Conservation (phyloP, 192 early-diverging fungal genomes). For the Allomyces javanicus region DNA sequence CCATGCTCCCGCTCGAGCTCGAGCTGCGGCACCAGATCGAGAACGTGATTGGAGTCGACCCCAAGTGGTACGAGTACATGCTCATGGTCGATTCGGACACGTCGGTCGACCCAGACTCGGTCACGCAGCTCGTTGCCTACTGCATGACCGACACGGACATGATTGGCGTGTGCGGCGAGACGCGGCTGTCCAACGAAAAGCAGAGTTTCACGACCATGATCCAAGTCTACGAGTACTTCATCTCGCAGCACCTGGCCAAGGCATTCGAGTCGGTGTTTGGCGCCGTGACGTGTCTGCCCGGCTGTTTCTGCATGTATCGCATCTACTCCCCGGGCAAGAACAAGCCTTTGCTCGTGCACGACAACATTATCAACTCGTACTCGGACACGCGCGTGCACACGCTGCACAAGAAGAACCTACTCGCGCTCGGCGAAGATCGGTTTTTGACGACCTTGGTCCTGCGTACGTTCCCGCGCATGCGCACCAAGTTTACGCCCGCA, state of each 20-base stretch:
- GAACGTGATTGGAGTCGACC: slow-evolving; percentile 94
- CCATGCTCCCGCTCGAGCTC: slow-evolving; percentile 88
- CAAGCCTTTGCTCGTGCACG: slow-evolving; percentile 73
- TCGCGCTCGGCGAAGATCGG: slow-evolving; percentile 95
- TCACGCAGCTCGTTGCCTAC: slow-evolving; percentile 76
- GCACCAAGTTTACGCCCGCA: slow-evolving; percentile 80
- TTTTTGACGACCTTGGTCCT: slow-evolving; percentile 82
- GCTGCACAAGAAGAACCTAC: slow-evolving; percentile 94
- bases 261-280: slow-evolving; percentile 96
- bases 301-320: slow-evolving; percentile 99
- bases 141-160: slow-evolving; percentile 82
- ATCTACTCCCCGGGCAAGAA: slow-evolving; percentile 75
- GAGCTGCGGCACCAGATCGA: slow-evolving; percentile 98
- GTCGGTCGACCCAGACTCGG: slow-evolving; percentile 66
- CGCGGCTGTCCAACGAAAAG: slow-evolving; percentile 77
- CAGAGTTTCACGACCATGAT: slow-evolving; percentile 96
- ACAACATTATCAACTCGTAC: slow-evolving; percentile 79
- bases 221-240: slow-evolving; percentile 98
- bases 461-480: slow-evolving; percentile 93
- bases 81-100: slow-evolving; percentile 99
- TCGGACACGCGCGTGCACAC: slow-evolving; percentile 87
- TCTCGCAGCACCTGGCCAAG: slow-evolving; percentile 89
- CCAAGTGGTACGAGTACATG: slow-evolving; percentile 85
- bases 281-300: slow-evolving; percentile 90
- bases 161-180: slow-evolving; percentile 91